Percentiles rank a stretch among this genome's conserved stretches.
Conservation (phyloP, 2,329 filamentous ascomycete genomes). For the Pseudogymnoascus pannorum region DNA sequence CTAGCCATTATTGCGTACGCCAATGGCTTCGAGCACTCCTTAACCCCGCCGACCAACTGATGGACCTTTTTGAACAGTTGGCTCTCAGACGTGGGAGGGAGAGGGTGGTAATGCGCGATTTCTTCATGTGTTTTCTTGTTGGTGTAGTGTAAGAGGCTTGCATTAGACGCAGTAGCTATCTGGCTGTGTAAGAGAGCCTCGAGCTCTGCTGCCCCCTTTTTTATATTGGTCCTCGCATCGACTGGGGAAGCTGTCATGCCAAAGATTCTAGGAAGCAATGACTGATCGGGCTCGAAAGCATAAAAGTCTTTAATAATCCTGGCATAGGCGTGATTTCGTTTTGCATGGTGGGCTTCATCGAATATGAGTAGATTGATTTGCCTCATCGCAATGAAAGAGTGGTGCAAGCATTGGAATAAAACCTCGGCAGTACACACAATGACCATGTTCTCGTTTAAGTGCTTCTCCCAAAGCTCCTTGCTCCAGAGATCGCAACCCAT, state of each 20-base stretch:
- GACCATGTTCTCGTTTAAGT: constrained; percentile 63
- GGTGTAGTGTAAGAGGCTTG: constrained; percentile 47
- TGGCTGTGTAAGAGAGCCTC: constrained; percentile 71
- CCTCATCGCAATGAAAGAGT: constrained; percentile 71
- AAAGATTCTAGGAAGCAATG: constrained; percentile 66
- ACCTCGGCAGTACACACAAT: constrained; percentile 91
- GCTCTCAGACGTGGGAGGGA: constrained; percentile 52
- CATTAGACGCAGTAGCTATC: constrained; percentile 69
- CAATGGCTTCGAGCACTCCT: constrained; percentile 32
- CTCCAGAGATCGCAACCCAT: constrained; percentile 56
- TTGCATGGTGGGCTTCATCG: constrained; percentile 93
- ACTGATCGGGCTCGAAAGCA: constrained; percentile 37
- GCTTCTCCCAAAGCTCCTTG: constrained; percentile 50
- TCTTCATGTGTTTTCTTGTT: constrained; percentile 54
- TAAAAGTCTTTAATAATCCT: constrained; percentile 88
- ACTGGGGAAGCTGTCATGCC: constrained; percentile 97
- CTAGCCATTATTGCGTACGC: constrained; percentile 50
- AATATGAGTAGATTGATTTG: constrained; percentile 88
- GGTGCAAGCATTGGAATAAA: constrained; percentile 67
- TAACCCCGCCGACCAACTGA: neutral
- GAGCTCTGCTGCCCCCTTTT: constrained; percentile 61
- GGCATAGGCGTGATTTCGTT: constrained; percentile 88
- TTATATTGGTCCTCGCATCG: constrained; percentile 70
- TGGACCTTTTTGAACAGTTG: constrained; percentile 45
- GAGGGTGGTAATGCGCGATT: constrained; percentile 44